Evolutionary conservation across 345 rosid genomes (phyloP).

Genomic region (Citrus medica): DNA sequence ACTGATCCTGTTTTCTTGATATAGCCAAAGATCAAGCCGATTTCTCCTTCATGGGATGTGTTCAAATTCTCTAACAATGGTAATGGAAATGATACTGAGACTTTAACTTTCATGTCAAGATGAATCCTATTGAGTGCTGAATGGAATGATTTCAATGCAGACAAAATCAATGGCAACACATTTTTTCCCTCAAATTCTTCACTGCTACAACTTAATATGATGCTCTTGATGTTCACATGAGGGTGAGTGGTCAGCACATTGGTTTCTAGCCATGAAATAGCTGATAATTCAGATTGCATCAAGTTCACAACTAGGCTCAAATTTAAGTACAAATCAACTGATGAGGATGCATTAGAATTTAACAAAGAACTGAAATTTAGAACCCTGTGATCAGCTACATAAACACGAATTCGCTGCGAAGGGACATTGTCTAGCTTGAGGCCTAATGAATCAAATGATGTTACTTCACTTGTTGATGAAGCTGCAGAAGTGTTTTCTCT

Average conservation of each 20-base stretch:
- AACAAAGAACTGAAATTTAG: slow-evolving; percentile 5
- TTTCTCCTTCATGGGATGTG: slow-evolving; percentile 14
- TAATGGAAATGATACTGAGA: slow-evolving; percentile 38
- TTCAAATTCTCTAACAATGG: slow-evolving; percentile 34
- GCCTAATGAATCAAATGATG: slow-evolving; percentile 7
- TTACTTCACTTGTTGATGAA: slow-evolving; percentile 13
- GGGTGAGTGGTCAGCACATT: too few species aligned
- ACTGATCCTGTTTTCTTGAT: slow-evolving; percentile 24
- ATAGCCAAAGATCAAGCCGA: slow-evolving; percentile 22
- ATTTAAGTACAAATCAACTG: slow-evolving; percentile 34
- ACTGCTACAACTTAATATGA: slow-evolving; percentile 16
- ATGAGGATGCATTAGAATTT: slow-evolving; percentile 8
- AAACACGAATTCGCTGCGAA: slow-evolving; percentile 16
- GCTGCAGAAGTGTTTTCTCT: slow-evolving; percentile 7
- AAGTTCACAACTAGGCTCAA: slow-evolving; percentile 22
- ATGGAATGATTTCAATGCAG: slow-evolving; percentile 28
- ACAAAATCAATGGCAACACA: slow-evolving; percentile 27
- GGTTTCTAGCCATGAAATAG: not conserved
- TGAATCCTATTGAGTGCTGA: slow-evolving; percentile 13
- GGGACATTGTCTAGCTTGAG: slow-evolving; percentile 23
- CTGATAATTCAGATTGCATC: slow-evolving; percentile 16
- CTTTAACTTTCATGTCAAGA: slow-evolving; percentile 16
- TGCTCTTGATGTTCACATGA: slow-evolving; percentile 24
- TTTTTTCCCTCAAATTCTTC: not conserved
- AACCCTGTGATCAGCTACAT: slow-evolving; percentile 19